Conservation (phyloP, 768 basidiomycete genomes). For the Cystoderma amianthinum region DNA sequence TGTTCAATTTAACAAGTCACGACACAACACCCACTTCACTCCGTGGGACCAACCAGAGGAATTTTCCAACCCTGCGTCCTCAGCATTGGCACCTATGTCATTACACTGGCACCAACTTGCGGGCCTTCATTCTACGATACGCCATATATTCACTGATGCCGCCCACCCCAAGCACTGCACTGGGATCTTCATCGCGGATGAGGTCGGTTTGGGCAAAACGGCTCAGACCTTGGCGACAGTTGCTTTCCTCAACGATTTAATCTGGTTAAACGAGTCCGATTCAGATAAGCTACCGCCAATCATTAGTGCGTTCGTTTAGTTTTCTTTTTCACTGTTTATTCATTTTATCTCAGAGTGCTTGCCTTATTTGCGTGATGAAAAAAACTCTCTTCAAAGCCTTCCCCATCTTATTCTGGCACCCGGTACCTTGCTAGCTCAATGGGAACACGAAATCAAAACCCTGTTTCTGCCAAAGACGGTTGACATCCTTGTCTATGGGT, state of each 20-base stretch:
- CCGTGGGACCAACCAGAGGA: conserved; percentile 1
- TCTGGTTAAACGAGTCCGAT: neutral
- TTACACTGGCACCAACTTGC: conserved; percentile 16
- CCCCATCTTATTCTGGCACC: too few species aligned
- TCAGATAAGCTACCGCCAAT: conserved; percentile 9
- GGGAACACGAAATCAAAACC: too few species aligned
- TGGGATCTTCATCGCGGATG: conserved; percentile 13
- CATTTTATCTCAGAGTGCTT: conserved; percentile 3
- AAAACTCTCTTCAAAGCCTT: too few species aligned
- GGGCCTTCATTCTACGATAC: conserved; percentile 10
- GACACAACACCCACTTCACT: conserved; percentile 1
- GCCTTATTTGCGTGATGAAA: too few species aligned
- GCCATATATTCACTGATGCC: conserved; percentile 6
- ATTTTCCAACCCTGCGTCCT: neutral
- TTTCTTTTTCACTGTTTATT: neutral
- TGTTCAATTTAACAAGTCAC: too few species aligned
- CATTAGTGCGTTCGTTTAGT: conserved; percentile 9
- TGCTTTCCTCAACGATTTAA: conserved; percentile 4
- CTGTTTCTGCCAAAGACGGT: too few species aligned
- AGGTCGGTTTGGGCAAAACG: conserved; percentile 12
- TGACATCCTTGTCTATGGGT: too few species aligned
- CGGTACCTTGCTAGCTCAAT: too few species aligned
- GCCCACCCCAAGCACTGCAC: neutral
- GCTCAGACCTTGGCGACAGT: conserved; percentile 3
- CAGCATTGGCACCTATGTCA: conserved; percentile 1